Evolutionary conservation across 371 early-diverging fungal genomes (phyloP), one percentile per base, ranked within the genome.

Genomic region (Apophysomyces ossiformis): DNA sequence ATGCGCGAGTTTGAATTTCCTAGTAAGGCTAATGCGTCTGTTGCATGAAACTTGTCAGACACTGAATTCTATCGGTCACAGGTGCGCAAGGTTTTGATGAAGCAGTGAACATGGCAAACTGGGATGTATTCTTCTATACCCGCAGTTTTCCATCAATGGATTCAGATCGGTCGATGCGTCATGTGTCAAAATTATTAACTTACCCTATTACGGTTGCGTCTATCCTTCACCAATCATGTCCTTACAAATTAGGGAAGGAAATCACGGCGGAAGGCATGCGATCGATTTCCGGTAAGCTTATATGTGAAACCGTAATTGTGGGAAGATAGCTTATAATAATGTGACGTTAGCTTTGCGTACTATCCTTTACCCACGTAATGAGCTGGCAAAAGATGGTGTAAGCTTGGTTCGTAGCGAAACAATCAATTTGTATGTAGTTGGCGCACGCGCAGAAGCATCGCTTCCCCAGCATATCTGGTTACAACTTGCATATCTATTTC

Each of bases 1-100:
- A 84, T 93, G 87, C 82, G 73, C 58, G 94, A 94, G 80, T 92
- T 94, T 76, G 92, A 92, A 70, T 94, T 93, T 70, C 94, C 94
- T 57, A 83, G 88, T 84, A 83, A 81, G 69, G 47, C 18, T n/a
- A 47, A 47, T 16, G 7, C n/a, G 18, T 15, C 7, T 68, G 15
- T 18, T 39, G 47, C 21, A 47, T 47, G 4, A 47, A 47, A 15
- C n/a, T 21, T 47, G 1, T 16, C 47, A 47, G 18, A 47, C 7
- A 7, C 47, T 47, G 47, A 47, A 11, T 47, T 47, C 59, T 8
- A 21, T 35, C 47, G 36, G 11, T 43, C 38, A 57, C 61, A 90
- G 88, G 86, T 67, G 81, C 89, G 18, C 92, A 92, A 75, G 87
- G 87, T 32, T 85, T 87, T 38, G 94, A 94, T 78, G 88, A 91